A percentile compares a stretch with the other conserved stretches of the same genome.
Evolutionary conservation across 1,139 yeast species (phyloP).

Genomic region (Blastobotrys apis): DNA sequence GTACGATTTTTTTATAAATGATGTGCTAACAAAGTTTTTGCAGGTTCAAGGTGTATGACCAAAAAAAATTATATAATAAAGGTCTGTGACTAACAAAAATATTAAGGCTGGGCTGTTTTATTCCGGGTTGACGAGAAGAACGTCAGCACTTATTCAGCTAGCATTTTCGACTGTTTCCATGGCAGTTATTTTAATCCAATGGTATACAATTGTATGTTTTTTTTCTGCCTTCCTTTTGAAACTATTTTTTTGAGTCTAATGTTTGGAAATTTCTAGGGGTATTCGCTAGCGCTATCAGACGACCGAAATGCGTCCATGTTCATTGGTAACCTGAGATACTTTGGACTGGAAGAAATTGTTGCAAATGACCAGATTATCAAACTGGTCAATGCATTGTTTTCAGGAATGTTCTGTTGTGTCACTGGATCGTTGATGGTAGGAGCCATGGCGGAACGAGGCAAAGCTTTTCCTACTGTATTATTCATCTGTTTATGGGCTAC

Average conservation of each 20-base stretch:
- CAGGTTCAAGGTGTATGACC: slow-evolving; percentile 3
- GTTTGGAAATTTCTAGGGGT: slow-evolving; percentile 77
- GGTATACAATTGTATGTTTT: slow-evolving; percentile 5
- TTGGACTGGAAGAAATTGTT: slow-evolving; percentile 71
- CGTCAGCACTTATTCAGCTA: slow-evolving; percentile 53
- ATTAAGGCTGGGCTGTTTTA: slow-evolving; percentile 40
- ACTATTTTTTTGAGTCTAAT: background rate
- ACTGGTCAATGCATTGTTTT: slow-evolving; percentile 81
- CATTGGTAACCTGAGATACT: slow-evolving; percentile 75
- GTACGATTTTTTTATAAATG: background rate
- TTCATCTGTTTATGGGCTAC: slow-evolving; percentile 92
- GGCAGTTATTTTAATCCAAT: slow-evolving; percentile 40
- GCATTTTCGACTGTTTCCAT: slow-evolving; percentile 45
- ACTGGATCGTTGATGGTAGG: slow-evolving; percentile 94
- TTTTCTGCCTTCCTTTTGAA: background rate
- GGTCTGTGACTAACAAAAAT: background rate
- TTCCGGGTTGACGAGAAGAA: slow-evolving; percentile 55
- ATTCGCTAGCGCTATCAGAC: slow-evolving; percentile 78
- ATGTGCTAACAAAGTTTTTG: background rate
- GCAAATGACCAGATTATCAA: slow-evolving; percentile 78
- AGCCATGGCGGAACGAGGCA: slow-evolving; percentile 97
- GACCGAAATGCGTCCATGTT: slow-evolving; percentile 51
- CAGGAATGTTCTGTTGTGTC: slow-evolving; percentile 92
- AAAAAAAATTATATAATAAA: too few relatives aligned
- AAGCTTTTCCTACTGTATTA: slow-evolving; percentile 93